Base-by-base conservation (phyloP, 2,329 filamentous ascomycete genomes). In the Cadophora malorum region DNA sequence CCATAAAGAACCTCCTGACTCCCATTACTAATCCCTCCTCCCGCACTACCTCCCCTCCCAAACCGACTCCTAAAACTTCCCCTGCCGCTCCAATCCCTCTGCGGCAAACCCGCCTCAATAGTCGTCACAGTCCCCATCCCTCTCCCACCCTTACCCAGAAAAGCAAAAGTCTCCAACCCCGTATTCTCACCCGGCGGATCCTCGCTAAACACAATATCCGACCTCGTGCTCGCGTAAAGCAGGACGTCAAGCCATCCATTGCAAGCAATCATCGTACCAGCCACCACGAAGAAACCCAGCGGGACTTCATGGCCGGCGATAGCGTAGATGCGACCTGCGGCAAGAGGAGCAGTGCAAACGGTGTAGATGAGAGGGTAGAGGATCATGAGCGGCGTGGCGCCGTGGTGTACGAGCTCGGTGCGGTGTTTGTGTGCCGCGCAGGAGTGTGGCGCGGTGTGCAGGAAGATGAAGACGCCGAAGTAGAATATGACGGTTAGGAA, bases 311-410 rank as follows among this genome's bases (percentile, higher is more conserved):
- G 78, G 0, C 86, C 85, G 0, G 85, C 83, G 85, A 91, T 90
- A 23, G 83, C 84, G 19, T 85, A 84, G 74, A 91, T 88, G 68
- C 90, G 85, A 16, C 88, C 88, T 0, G 86, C 82, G 4, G 89
- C 88, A 0, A 92, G 81, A 0, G 90, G 90, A 0, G 89, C 82
- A 0, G 90, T 92, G 75, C 90, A 90, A n/a, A 90, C 73, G 7
- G 91, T 83, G 76, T 92, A 92, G 70, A 91, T 88, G 71, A 90
- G 74, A 0, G 90, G 90, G 69, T 92, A 92, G 8, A 90, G 81
- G 35, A 91, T 80, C 84, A 87, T 86, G 70, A 91, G 88, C 5
- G 74, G 74, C 10, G 74, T 74, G 16, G 76, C 71, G 25, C 71
- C 68, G 45, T 74, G 71, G 19, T 62, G 41, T 2, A 33, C 21